Evolutionary conservation across 129 eudicot species (phyloP).

Genomic region (Apium graveolens): DNA sequence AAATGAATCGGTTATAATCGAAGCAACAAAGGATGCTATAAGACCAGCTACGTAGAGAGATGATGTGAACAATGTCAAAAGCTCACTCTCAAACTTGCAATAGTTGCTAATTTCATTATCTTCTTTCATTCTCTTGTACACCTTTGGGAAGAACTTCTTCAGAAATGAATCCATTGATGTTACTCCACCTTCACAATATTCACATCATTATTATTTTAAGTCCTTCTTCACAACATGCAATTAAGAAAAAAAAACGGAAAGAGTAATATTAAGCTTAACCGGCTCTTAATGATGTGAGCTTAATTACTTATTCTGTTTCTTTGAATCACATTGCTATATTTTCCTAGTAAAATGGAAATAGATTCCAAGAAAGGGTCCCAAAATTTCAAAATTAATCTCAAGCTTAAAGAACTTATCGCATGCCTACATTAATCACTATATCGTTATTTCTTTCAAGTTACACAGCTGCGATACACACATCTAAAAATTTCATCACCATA

Average conservation of each 20-base stretch:
- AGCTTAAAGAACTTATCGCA: not conserved
- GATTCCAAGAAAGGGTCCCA: not conserved
- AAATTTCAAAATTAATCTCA: no score
- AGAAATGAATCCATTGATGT: slow-evolving; percentile 58
- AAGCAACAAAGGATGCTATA: slow-evolving; percentile 53
- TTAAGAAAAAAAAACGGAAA: no score
- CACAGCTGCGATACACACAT: no score
- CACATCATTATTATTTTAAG: not conserved
- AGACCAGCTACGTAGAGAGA: slow-evolving; percentile 50
- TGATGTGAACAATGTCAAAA: slow-evolving; percentile 42
- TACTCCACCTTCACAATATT: slow-evolving; percentile 44
- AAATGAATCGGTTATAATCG: slow-evolving; percentile 36
- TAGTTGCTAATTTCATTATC: slow-evolving; percentile 45
- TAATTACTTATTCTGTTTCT: not conserved
- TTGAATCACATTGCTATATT: not conserved
- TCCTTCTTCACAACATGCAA: not conserved
- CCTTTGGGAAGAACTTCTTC: slow-evolving; percentile 46
- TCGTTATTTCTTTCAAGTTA: no score
- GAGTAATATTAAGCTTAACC: no score
- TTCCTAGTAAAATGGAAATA: not conserved
- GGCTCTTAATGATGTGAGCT: not conserved
- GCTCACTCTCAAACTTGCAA: slow-evolving; percentile 56
- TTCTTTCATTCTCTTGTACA: slow-evolving; percentile 34
- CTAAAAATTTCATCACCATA: no score
- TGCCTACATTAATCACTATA: no score